phyloP scores from a whole-genome alignment of 228 moss, liverwort and hornwort species.

The Sphagnum fallax region DNA sequence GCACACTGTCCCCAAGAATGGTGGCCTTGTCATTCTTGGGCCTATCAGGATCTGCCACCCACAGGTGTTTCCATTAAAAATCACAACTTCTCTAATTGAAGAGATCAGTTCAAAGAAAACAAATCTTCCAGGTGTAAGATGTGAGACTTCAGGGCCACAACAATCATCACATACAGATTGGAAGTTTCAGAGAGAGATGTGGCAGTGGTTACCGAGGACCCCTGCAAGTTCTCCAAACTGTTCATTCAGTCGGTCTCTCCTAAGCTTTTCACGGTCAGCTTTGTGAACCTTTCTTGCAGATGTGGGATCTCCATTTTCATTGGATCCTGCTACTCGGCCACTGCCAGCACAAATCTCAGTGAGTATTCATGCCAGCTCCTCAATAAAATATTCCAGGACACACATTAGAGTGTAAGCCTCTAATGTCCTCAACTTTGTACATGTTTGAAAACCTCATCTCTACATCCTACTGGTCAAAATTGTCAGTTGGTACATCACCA shows the following conservation, averaged over 20 bases:
- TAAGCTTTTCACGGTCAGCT: conserved; percentile 81
- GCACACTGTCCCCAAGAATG: conserved; percentile 74
- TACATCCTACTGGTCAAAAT: neutral
- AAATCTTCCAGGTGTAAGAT: no score
- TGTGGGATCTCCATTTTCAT: conserved; percentile 21
- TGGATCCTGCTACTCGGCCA: conserved; percentile 35
- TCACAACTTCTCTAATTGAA: no score
- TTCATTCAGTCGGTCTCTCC: conserved; percentile 88
- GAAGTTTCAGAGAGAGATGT: neutral
- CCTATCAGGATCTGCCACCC: conserved; percentile 74
- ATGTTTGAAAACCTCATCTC: neutral
- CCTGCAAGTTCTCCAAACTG: conserved; percentile 83
- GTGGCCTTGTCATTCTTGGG: conserved; percentile 96
- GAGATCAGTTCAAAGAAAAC: no score
- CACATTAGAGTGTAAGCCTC: neutral
- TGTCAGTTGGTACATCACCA: neutral
- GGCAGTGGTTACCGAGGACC: conserved; percentile 47
- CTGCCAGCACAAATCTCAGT: conserved; percentile 20
- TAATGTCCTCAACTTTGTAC: neutral
- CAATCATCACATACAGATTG: neutral
- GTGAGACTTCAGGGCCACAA: no score
- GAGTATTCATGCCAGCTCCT: neutral
- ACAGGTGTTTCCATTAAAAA: neutral
- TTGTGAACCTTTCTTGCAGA: conserved; percentile 89
- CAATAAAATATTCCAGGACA: neutral